phyloP scores from a whole-genome alignment of 2,329 filamentous ascomycete genomes.

The Colletotrichum phormii region DNA sequence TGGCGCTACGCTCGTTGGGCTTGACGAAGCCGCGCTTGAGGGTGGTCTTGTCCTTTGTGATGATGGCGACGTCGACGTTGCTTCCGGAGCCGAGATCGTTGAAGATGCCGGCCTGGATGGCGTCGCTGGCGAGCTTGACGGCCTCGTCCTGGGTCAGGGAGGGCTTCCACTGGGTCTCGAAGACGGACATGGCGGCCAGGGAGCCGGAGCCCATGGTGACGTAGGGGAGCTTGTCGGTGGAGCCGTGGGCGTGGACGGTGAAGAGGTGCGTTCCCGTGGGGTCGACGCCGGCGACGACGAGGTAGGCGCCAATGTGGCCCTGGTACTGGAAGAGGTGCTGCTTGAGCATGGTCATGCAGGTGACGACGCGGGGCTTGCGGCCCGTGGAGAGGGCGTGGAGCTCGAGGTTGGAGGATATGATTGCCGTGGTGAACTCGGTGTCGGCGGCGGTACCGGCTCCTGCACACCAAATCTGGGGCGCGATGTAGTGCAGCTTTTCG shows the following conservation, averaged over 20 bases:
- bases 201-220: conserved; percentile 99
- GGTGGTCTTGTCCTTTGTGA: conserved; percentile 94
- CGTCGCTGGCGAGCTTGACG: conserved; percentile 84
- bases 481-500: conserved; percentile 99
- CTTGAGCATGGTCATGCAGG: conserved; percentile 99
- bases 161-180: conserved; percentile 94
- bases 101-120: conserved; percentile 96
- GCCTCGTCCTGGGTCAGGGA: conserved; percentile 82
- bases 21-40: conserved; percentile 92
- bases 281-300: conserved; percentile 96
- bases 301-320: conserved; percentile 96
- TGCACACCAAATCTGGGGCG: conserved; percentile 98
- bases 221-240: conserved; percentile 98
- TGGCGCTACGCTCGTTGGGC: conserved; percentile 90
- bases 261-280: conserved; percentile 95
- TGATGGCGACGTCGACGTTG: conserved; percentile 97
- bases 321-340: conserved; percentile 99
- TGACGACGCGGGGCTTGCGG: conserved; percentile 96
- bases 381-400: conserved; percentile 96
- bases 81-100: conserved; percentile 97
- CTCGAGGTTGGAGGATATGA: conserved; percentile 99
- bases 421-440: conserved; percentile 97
- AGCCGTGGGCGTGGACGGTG: conserved; percentile 98
- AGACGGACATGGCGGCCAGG: conserved; percentile 96
- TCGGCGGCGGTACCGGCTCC: conserved; percentile 97